Base-by-base conservation (phyloP, 495 filamentous ascomycete genomes). In the Neurospora terricola region DNA sequence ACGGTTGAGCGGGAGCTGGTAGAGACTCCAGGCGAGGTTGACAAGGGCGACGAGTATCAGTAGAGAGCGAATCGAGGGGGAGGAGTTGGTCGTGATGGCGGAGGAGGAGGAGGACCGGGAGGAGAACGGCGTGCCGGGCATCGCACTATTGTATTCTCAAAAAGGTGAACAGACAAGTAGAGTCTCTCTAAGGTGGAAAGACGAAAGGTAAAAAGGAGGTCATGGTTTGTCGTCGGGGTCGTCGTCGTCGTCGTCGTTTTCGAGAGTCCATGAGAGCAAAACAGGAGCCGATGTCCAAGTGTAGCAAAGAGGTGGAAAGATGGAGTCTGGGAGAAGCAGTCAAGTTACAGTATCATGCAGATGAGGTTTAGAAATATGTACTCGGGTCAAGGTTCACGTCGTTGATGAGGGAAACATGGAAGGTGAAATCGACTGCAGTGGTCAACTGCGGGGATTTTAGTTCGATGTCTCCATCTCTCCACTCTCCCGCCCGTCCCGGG, bases 1-100 rank as follows among this genome's bases (percentile, higher is more conserved):
- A 66, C 85, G 81, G 72, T 81, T 86, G 10, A 85, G 77, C 3
- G 86, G 85, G 18, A 86, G 78, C 72, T 82, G 82, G 54, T 84
- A 84, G 18, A 87, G 78, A 69, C 81, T 83, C 73, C 75, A 79
- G 5, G 84, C 78, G 30, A 87, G 79, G 69, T 85, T 82, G 70
- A 83, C 78, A 10, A 86, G 76, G 16, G 83, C 78, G 37, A 86
- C 74, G 21, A 86, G 75, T 36, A 73, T 45, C n/a, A 85, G 74
- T 5, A 85, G 73, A 11, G 80, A 74, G 12, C 77, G 72, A 43
- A 84, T 80, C 4, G 73, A 72, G 45, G 54, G 70, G 27, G 66
- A 71, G 7, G 76, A 30, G 23, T 27, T 54, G 45, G 21, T 23
- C 0, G 45, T 54, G 45, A 54, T 54, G 45, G 21, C 45, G 21